These are phyloP conservation scores for Oemleria cerasiformis DNA, from an alignment of 306 rosid species.

Conservation along the genomic window DNA sequence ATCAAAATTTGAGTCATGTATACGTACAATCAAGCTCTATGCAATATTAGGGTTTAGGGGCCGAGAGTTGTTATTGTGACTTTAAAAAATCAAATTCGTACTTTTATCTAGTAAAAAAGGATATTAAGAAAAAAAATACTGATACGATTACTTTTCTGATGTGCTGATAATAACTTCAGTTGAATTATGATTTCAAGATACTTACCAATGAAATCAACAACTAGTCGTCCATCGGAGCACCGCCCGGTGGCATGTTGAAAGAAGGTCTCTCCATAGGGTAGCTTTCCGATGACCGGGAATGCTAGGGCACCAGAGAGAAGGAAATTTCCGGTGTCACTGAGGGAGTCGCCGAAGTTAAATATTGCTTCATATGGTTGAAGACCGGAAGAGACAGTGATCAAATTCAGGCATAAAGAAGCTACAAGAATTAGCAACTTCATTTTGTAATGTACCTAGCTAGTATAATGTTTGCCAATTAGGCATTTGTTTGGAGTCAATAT, in stretches of 20 bases:
- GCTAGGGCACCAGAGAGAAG: constrained; percentile 46
- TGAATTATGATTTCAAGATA: too few relatives aligned
- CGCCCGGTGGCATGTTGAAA: constrained; percentile 67
- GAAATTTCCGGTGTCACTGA: constrained; percentile 75
- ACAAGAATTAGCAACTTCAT: constrained; percentile 2
- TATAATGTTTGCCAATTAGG: not conserved
- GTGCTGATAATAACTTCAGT: too few relatives aligned
- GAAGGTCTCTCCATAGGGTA: constrained; percentile 74
- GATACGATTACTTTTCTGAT: too few relatives aligned
- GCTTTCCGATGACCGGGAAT: constrained; percentile 49
- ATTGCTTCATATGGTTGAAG: constrained; percentile 42
- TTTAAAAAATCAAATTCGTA: too few relatives aligned
- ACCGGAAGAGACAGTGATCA: constrained; percentile 22
- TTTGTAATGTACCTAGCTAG: not conserved
- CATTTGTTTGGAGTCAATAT: not conserved
- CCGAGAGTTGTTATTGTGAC: not conserved
- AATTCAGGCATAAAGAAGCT: not conserved
- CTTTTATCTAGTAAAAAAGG: too few relatives aligned
- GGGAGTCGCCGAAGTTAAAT: constrained; percentile 76
- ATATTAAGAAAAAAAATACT: too few relatives aligned
- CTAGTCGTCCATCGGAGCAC: constrained; percentile 64
- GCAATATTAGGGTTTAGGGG: not conserved
- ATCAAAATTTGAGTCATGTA: not conserved
- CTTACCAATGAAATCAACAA: constrained; percentile 66
- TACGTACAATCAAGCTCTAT: not conserved